Conservation (phyloP, 176 grass and related monocot species). For the Puya raimondii region DNA sequence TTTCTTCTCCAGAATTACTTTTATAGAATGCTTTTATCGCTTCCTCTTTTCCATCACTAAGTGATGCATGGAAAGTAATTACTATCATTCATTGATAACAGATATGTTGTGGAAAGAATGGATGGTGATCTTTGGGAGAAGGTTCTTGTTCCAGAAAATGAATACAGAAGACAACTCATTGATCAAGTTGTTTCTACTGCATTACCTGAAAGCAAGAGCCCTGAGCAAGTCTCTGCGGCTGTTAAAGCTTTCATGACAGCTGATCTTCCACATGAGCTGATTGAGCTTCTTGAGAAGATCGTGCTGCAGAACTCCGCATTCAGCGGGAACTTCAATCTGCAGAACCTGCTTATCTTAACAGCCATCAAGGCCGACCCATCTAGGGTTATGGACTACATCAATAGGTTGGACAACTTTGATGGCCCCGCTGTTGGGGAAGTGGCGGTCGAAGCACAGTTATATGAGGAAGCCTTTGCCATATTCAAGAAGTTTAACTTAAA, state of each 20-base stretch:
- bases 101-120: slow-evolving; percentile 98
- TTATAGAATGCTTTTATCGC: background rate
- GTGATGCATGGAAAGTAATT: background rate
- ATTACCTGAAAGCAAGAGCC: slow-evolving; percentile 93
- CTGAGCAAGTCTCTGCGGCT: slow-evolving; percentile 96
- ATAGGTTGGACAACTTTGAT: slow-evolving; percentile 98
- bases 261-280: slow-evolving; percentile 92
- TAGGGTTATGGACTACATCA: slow-evolving; percentile 91
- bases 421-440: slow-evolving; percentile 95
- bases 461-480: slow-evolving; percentile 94
- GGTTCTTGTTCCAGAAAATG: slow-evolving; percentile 92
- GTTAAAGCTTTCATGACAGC: slow-evolving; percentile 99
- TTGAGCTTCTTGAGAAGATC: slow-evolving; percentile 98
- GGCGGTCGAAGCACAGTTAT: slow-evolving; percentile 82
- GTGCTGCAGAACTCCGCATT: slow-evolving; percentile 97
- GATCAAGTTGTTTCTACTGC: slow-evolving; percentile 98
- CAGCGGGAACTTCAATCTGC: slow-evolving; percentile 92
- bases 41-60: background rate
- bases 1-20: slow-evolving; percentile 10
- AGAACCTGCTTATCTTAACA: slow-evolving; percentile 93
- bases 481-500: slow-evolving; percentile 99
- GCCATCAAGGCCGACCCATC: slow-evolving; percentile 95
- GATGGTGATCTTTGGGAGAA: slow-evolving; percentile 92
- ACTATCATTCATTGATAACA: slow-evolving; percentile 28
- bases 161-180: slow-evolving; percentile 95